Percentiles rank a stretch among this genome's conserved stretches.
These are phyloP conservation scores for Solanum chilense DNA, from an alignment of 257 asterid genomes.

Conservation along the genomic window DNA sequence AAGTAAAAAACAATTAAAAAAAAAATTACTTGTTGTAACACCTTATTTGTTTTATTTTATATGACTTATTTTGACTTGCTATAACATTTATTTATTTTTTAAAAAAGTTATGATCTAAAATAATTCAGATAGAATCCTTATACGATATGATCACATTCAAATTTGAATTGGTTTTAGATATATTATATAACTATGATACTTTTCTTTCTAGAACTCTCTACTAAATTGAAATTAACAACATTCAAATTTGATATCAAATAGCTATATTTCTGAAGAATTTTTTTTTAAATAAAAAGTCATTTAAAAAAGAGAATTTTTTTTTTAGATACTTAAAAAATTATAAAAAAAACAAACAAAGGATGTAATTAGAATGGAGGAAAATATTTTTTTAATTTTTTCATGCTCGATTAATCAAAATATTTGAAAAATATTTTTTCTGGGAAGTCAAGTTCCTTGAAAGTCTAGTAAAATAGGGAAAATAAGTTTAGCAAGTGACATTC, in stretches of 20 bases:
- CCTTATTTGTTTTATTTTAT: too few species aligned
- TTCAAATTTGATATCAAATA: not conserved
- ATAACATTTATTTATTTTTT: too few species aligned
- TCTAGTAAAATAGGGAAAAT: too few species aligned
- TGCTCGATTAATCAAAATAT: accelerated
- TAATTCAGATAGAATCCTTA: not conserved
- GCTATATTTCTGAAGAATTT: not conserved
- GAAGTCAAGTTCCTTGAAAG: too few species aligned
- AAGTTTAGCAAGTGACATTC: not conserved
- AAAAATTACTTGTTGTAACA: not conserved
- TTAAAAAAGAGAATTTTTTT: not conserved
- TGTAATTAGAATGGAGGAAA: not conserved
- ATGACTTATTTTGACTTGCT: accelerated
- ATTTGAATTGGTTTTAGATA: not conserved
- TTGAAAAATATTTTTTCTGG: too few species aligned
- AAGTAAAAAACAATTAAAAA: not conserved
- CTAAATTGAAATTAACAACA: too few species aligned
- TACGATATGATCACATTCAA: not conserved
- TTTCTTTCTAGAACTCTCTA: not conserved
- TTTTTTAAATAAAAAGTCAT: not conserved
- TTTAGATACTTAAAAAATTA: not conserved
- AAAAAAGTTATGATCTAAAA: too few species aligned
- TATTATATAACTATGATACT: not conserved
- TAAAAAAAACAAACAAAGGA: not conserved
- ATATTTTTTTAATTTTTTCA: not conserved